Percentiles rank a stretch among this genome's conserved stretches.
phyloP scores from a whole-genome alignment of 768 basidiomycete genomes.

The Termitomyces sp. region DNA sequence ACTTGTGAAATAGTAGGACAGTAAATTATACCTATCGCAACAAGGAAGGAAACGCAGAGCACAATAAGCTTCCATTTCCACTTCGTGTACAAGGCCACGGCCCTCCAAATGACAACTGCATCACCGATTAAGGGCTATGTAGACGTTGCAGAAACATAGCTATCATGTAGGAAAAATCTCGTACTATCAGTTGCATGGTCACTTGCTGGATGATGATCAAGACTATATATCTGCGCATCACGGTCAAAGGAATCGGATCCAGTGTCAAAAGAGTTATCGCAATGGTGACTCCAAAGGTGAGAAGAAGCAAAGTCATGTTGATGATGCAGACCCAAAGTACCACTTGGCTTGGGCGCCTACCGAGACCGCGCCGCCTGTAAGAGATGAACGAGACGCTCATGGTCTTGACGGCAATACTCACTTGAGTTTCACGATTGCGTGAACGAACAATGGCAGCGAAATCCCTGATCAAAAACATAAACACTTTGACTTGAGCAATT shows the following conservation, averaged over 20 bases:
- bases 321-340: background rate
- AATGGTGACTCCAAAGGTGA: background rate
- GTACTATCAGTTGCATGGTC: background rate
- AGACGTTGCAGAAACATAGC: background rate
- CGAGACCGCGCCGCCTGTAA: background rate
- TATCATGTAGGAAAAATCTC: background rate
- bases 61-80: background rate
- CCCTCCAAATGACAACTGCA: background rate
- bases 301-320: background rate
- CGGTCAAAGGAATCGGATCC: fast-evolving
- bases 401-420: too few relatives aligned
- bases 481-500: background rate
- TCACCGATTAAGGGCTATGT: background rate
- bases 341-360: background rate
- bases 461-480: background rate
- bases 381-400: background rate
- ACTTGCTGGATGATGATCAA: background rate
- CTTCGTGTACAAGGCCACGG: background rate
- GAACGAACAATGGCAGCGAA: background rate
- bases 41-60: background rate
- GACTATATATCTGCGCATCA: too few relatives aligned
- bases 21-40: background rate
- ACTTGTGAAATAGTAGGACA: background rate
- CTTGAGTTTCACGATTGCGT: background rate
- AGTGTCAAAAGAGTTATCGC: background rate